Evolutionary conservation across 202 grass and related monocot species (phyloP), one percentile per base, ranked within the genome.

Genomic region (Dendrocalamus latiflorus): DNA sequence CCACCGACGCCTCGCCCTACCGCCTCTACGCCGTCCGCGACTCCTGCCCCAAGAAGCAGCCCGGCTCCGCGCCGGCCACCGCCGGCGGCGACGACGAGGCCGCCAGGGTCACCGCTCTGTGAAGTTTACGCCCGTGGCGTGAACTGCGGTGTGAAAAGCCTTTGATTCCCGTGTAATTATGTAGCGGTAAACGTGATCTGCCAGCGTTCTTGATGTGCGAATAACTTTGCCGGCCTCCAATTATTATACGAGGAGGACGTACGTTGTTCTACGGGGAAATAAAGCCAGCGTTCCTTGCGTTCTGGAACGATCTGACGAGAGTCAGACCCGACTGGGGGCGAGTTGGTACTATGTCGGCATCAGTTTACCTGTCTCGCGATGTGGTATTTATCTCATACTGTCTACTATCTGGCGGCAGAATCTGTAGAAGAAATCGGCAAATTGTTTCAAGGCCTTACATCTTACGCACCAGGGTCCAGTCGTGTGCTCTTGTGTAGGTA

Each of bases 1-100:
- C 95, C 87, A 89, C 84, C 63, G 95, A 98, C 76, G 38, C 90
- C 0, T 25, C 90, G 7, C 95, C 95, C 0, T 95, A 91, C 75
- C 72, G 83, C 17, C 95, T 97, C 10, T 91, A 86, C 75, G 66
- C 90, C 25, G 47, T 63, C 39, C 70, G 82, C 37, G 81, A 97
- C 55, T 12, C 72, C 9, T 97, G 94, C 92, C 5, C 1, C 33
- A 34, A 42, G 1, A 28, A 26, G 50, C 48, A 49, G 37, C 56
- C 30, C 70, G 17, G 17, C 48, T 53, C 70, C 70, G 28, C 51
- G 50, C 33, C 42, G 0, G 17, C 17, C 7, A 8, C 28, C 57
- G 61, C 21, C 57, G 15, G 5, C 2, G 22, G 1, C n/a, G 43
- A 8, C 3, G 53, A 49, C 3, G 53, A 49, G 24, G 60, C 17